Evolutionary conservation across 805 yeast species (phyloP).

Genomic region (Scheffersomyces lignosus): DNA sequence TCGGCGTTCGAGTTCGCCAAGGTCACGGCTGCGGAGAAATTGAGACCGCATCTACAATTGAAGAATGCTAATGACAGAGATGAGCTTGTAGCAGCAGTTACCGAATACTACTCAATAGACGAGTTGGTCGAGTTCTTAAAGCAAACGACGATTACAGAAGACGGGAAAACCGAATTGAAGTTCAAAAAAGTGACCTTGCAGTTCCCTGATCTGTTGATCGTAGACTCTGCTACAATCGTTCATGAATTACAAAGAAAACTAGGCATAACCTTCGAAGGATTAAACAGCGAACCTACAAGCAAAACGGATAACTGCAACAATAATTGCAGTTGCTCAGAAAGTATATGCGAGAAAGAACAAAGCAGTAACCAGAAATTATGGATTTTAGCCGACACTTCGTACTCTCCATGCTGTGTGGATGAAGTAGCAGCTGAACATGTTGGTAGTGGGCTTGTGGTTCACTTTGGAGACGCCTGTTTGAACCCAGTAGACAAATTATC

Average conservation of each 20-base stretch:
- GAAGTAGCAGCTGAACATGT: constrained; percentile 97
- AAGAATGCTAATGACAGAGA: constrained; percentile 21
- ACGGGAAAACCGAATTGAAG: no score
- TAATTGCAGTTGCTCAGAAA: not conserved
- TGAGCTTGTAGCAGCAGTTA: constrained; percentile 34
- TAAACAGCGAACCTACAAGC: not conserved
- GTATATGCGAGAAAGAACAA: not conserved
- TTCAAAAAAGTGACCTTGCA: constrained; percentile 67
- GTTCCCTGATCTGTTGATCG: constrained; percentile 80
- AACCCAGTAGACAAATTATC: constrained; percentile 73
- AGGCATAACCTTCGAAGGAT: constrained; percentile 5
- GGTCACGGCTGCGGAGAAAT: constrained; percentile 24
- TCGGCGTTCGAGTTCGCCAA: constrained; percentile 50
- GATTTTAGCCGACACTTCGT: constrained; percentile 93
- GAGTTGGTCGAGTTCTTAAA: constrained; percentile 43
- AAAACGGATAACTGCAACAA: not conserved
- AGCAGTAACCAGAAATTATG: constrained; percentile 47
- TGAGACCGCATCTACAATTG: constrained; percentile 27
- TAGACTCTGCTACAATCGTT: constrained; percentile 74
- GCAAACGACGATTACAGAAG: constrained; percentile 20
- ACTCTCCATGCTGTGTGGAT: constrained; percentile 93
- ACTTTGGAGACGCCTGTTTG: constrained; percentile 93
- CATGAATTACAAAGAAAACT: constrained; percentile 49
- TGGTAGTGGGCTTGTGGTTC: constrained; percentile 78
- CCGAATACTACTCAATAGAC: constrained; percentile 55